Evolutionary conservation across 2,329 filamentous ascomycete species (phyloP).

Genomic region (Drechslerella coelobrocha): DNA sequence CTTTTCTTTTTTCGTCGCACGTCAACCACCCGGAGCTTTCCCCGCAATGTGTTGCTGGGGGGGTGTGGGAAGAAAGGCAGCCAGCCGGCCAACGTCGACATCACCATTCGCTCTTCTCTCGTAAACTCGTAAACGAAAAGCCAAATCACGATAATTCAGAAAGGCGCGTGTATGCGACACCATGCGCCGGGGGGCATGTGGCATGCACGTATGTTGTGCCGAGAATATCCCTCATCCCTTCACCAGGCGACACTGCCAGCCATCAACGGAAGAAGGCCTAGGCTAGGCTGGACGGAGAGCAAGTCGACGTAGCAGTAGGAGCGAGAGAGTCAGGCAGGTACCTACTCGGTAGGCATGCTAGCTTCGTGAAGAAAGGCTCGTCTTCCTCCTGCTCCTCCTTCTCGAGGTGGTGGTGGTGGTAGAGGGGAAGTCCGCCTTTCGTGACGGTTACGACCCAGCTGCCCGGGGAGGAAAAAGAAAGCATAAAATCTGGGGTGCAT

Average conservation of each 20-base stretch:
- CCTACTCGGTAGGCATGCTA: too few relatives aligned
- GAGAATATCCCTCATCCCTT: neutral
- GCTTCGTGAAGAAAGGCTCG: too few relatives aligned
- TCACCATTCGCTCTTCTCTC: too few relatives aligned
- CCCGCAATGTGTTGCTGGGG: constrained; percentile 48
- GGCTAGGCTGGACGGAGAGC: neutral
- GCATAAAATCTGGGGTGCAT: constrained; percentile 47
- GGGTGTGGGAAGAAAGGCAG: neutral
- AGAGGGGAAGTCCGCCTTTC: too few relatives aligned
- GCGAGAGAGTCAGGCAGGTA: too few relatives aligned
- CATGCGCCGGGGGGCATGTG: too few relatives aligned
- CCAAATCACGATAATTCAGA: too few relatives aligned
- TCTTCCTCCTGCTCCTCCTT: too few relatives aligned
- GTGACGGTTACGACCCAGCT: constrained; percentile 32
- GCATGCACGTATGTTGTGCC: neutral
- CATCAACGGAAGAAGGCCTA: neutral
- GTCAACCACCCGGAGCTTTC: constrained; percentile 9
- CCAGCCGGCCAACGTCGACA: too few relatives aligned
- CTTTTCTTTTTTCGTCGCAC: neutral
- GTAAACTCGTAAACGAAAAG: too few relatives aligned
- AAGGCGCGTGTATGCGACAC: too few relatives aligned
- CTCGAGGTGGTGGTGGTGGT: neutral
- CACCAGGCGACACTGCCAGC: neutral
- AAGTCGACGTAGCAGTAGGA: too few relatives aligned
- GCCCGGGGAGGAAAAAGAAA: constrained; percentile 45